These are phyloP conservation scores for Glarea lozoyensis DNA, from an alignment of 495 filamentous ascomycete genomes.

Conservation along the genomic window DNA sequence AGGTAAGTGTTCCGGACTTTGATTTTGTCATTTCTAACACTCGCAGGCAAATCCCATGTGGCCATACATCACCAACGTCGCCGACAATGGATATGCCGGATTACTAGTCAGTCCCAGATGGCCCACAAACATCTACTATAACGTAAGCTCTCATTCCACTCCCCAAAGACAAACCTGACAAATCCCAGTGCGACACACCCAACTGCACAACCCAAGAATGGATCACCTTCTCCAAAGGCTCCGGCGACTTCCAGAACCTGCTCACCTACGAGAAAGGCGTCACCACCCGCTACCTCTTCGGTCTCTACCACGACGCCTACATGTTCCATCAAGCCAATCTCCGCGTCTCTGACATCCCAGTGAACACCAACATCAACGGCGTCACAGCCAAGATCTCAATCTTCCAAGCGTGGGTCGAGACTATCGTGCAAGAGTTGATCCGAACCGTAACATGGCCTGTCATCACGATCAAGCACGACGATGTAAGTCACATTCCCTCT, in stretches of 20 bases:
- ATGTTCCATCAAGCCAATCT: constrained; percentile 55
- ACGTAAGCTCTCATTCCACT: constrained; percentile 19
- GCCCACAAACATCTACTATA: constrained; percentile 58
- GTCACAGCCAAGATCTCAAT: constrained; percentile 39
- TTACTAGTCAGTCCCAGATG: constrained; percentile 51
- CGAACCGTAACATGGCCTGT: constrained; percentile 52
- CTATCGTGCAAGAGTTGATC: constrained; percentile 43
- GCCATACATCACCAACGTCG: constrained; percentile 44
- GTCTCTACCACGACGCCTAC: constrained; percentile 40
- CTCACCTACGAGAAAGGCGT: constrained; percentile 39
- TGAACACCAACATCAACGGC: constrained; percentile 41
- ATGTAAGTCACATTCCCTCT: constrained; percentile 12
- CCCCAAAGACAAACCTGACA: too few species aligned
- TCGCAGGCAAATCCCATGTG: constrained; percentile 40
- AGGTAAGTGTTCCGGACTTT: constrained; percentile 5
- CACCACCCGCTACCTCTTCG: constrained; percentile 46
- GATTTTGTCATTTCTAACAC: too few species aligned
- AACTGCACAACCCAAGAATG: constrained; percentile 49
- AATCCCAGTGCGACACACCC: constrained; percentile 41
- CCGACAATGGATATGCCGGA: constrained; percentile 43
- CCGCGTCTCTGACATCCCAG: constrained; percentile 37
- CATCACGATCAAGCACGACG: constrained; percentile 44
- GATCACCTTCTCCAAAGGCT: constrained; percentile 48
- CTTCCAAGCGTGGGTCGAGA: constrained; percentile 54
- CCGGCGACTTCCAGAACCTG: constrained; percentile 38